Evolutionary conservation across 2,329 filamentous ascomycete species (phyloP).

Genomic region (Apiospora phragmitis): DNA sequence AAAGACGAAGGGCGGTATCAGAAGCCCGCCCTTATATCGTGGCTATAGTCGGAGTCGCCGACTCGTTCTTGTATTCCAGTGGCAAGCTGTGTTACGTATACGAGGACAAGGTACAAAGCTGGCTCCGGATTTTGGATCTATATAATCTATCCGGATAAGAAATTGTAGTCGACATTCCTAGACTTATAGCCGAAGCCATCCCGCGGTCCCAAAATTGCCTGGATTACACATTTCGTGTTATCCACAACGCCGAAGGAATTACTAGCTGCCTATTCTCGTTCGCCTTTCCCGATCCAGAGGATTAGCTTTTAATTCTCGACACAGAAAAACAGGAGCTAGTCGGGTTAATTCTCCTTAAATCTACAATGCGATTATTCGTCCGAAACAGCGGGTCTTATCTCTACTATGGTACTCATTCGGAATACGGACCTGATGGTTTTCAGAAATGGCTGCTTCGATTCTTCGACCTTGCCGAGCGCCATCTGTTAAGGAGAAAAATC

Average conservation of each 20-base stretch:
- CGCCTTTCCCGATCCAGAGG: slow-evolving; percentile 34
- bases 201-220: no score
- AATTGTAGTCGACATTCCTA: no score
- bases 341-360: slow-evolving; percentile 41
- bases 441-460: slow-evolving; percentile 64
- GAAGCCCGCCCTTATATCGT: no score
- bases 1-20: no score
- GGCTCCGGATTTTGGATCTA: no score
- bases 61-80: no score
- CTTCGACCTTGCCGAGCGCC: slow-evolving; percentile 43
- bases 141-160: no score
- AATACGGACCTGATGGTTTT: slow-evolving; percentile 51
- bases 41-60: no score
- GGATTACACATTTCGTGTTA: no score
- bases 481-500: slow-evolving; percentile 45
- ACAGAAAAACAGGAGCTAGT: slow-evolving; percentile 41
- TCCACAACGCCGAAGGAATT: slow-evolving; percentile 59
- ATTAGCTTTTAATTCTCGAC: slow-evolving; percentile 56
- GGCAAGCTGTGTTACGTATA: no score
- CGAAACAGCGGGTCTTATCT: slow-evolving; percentile 63
- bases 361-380: slow-evolving; percentile 62
- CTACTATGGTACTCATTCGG: slow-evolving; percentile 66
- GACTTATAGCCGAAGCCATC: no score
- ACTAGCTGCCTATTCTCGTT: slow-evolving; percentile 58
- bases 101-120: no score